Evolutionary conservation across 1,284 basidiomycete genomes (phyloP).

Genomic region (Grifola frondosa): DNA sequence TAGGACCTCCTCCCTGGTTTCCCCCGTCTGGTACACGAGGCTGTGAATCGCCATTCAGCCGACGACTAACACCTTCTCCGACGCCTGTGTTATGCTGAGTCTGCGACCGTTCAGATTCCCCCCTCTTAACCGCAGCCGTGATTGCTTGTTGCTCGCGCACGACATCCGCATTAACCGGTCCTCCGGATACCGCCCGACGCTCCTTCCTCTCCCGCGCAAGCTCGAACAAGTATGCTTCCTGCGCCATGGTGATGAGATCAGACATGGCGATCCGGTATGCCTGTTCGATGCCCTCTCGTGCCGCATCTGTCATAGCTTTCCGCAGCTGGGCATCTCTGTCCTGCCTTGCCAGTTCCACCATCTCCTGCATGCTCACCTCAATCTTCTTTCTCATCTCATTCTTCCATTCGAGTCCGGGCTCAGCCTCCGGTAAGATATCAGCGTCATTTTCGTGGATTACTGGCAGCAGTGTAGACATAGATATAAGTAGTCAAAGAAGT

Average conservation of each 20-base stretch:
- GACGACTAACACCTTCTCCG: slow-evolving; percentile 4
- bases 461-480: slow-evolving; percentile 14
- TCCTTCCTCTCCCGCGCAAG: slow-evolving; percentile 30
- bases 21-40: slow-evolving; percentile 1
- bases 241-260: slow-evolving; percentile 30
- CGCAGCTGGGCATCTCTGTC: slow-evolving; percentile 43
- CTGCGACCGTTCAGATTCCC: slow-evolving; percentile 14
- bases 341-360: slow-evolving; percentile 50
- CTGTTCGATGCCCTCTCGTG: slow-evolving; percentile 41
- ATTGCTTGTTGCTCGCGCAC: slow-evolving; percentile 33
- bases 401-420: slow-evolving; percentile 58
- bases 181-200: slow-evolving; percentile 26
- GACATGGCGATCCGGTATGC: slow-evolving; percentile 42
- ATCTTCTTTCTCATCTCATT: slow-evolving; percentile 40
- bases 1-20: not conserved
- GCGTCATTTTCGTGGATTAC: slow-evolving; percentile 3
- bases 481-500: too few relatives aligned
- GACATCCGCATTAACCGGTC: slow-evolving; percentile 16
- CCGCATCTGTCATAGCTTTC: slow-evolving; percentile 43
- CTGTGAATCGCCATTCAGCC: slow-evolving; percentile 1
- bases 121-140: slow-evolving; percentile 30
- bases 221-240: slow-evolving; percentile 28
- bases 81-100: slow-evolving; percentile 10
- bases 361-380: slow-evolving; percentile 40
- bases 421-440: slow-evolving; percentile 34